Evolutionary conservation across 164 flowering plant species (phyloP), one percentile per base, ranked within the genome.

Genomic region (Chimonanthus salicifolius): DNA sequence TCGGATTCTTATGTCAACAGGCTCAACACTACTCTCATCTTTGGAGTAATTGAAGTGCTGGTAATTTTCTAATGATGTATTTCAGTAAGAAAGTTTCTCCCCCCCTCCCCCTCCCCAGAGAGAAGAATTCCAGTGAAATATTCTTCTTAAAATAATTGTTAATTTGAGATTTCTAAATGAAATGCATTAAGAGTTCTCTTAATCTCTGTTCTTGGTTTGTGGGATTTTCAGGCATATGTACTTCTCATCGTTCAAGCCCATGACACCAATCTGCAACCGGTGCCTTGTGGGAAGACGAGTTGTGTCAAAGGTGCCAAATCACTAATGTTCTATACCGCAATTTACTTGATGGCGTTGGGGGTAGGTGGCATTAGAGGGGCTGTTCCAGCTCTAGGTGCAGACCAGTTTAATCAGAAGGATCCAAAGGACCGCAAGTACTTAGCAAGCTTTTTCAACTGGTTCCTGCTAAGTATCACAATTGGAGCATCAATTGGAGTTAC

Each of bases 381-480:
- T 6, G 78, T 89, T 47, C 84, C 90, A 0, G 76, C 91, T 5
- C 84, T 88, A 5, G 94, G 94, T 9, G 90, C 88, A 1, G 94
- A 88, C 73, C 94, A 90, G 74, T 88, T 88, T 67, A 74, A 84
- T 63, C 76, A 74, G 7, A 85, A 81, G 71, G 84, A 85, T 65
- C 84, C 83, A 18, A 83, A 81, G 50, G 88, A 79, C 66, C 83
- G 80, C 33, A 84, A 86, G 73, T 70, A 81, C 6, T 75, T 88
- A 1, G 81, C 85, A n/a, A 88, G 78, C 69, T 88, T 74, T 70
- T 89, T 89, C 74, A 89, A 87, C 67, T 86, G 82, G 82, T 79
- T 86, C 7, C 20, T 83, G 71, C 80, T 90, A n/a, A 82, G 86
- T 69, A 73, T 81, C 4, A 84, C 84, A 3, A 0, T 82, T 11